These are phyloP conservation scores for Babesia microti DNA, from an alignment of 169 alveolate genomes.

Conservation along the genomic window DNA sequence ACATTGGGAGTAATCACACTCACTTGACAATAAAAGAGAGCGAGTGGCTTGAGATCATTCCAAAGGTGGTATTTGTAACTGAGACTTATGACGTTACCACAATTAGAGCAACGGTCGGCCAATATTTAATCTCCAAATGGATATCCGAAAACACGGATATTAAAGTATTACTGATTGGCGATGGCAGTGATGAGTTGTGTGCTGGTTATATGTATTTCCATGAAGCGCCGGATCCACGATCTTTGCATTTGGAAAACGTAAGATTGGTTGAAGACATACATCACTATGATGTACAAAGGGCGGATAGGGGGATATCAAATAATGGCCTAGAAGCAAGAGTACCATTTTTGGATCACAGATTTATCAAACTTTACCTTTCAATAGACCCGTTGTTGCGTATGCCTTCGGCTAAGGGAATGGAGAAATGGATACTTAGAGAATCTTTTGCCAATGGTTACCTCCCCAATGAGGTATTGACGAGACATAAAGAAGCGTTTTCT, in stretches of 20 bases:
- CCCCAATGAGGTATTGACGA: conserved; percentile 71
- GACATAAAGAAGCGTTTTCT: conserved; percentile 74
- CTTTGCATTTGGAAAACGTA: conserved; percentile 64
- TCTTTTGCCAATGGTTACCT: conserved; percentile 63
- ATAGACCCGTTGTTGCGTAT: conserved; percentile 29
- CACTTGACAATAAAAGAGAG: conserved; percentile 66
- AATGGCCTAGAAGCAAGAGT: conserved; percentile 79
- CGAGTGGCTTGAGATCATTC: conserved; percentile 44
- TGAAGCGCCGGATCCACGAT: conserved; percentile 65
- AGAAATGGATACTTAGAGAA: conserved; percentile 65
- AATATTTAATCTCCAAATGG: conserved; percentile 66
- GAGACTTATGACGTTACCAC: conserved; percentile 78
- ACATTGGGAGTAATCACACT: conserved; percentile 67
- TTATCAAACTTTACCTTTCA: conserved; percentile 12
- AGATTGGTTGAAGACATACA: conserved; percentile 62
- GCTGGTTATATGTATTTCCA: conserved; percentile 78
- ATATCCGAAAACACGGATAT: conserved; percentile 53
- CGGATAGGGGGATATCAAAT: conserved; percentile 73
- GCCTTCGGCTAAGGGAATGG: conserved; percentile 31
- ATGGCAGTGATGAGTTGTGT: conserved; percentile 77
- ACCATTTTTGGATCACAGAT: conserved; percentile 65
- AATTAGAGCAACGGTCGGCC: conserved; percentile 77
- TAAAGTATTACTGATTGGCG: conserved; percentile 73
- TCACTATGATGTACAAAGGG: conserved; percentile 66
- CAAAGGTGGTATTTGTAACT: conserved; percentile 68